phyloP scores from a whole-genome alignment of 176 grass and related monocot species.

The Oryza coarctata region DNA sequence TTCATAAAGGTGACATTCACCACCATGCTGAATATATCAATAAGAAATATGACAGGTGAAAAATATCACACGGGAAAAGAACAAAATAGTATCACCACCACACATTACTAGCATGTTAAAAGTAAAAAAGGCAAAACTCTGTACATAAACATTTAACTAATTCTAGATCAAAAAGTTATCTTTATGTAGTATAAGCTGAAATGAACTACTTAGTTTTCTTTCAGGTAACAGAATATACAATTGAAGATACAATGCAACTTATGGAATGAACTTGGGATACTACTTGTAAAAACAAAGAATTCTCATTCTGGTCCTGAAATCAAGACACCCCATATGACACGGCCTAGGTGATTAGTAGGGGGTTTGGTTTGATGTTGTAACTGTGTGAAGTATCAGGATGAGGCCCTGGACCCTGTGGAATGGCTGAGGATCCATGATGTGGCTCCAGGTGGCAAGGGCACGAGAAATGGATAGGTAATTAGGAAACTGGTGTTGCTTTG shows the following conservation, averaged over 20 bases:
- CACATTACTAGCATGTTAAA: not conserved
- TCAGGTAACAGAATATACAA: not conserved
- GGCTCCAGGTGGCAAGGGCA: not conserved
- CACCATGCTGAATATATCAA: slow-evolving; percentile 64
- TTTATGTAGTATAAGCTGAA: not conserved
- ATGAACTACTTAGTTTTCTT: not conserved
- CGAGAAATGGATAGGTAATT: not conserved
- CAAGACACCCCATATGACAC: not conserved
- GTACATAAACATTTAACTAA: not conserved
- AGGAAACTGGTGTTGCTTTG: not conserved
- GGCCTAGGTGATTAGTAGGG: not conserved
- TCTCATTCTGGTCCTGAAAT: not conserved
- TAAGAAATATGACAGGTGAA: not conserved
- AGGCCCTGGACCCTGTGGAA: not conserved
- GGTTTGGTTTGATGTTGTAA: not conserved
- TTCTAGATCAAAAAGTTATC: not conserved
- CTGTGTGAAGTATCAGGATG: not conserved
- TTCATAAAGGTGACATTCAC: slow-evolving; percentile 77
- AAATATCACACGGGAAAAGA: not conserved
- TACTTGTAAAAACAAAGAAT: not conserved
- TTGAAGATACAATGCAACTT: not conserved
- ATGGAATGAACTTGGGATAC: not conserved
- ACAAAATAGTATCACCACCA: not conserved
- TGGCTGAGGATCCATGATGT: not conserved
- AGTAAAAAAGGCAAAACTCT: not conserved